Evolutionary conservation across 768 basidiomycete genomes (phyloP).

Genomic region (Terana coerulea): DNA sequence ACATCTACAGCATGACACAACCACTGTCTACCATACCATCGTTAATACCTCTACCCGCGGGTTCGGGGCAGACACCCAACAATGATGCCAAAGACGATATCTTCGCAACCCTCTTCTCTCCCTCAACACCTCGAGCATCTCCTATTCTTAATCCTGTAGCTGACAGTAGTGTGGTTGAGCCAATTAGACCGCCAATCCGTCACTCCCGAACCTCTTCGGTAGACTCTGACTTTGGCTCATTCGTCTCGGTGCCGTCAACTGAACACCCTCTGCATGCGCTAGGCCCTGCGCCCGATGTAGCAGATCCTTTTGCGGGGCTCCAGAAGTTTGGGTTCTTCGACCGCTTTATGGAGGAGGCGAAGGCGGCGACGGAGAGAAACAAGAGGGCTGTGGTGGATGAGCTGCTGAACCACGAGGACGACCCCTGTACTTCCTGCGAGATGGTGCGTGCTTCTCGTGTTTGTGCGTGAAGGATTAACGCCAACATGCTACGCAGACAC

Average conservation of each 20-base stretch:
- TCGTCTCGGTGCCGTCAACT: constrained; percentile 50
- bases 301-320: constrained; percentile 14
- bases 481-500: constrained; percentile 4
- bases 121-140: constrained; percentile 30
- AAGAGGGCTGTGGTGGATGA: constrained; percentile 58
- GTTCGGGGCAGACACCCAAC: neutral
- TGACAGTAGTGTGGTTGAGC: constrained; percentile 1
- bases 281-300: constrained; percentile 2
- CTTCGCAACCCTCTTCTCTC: constrained; percentile 32
- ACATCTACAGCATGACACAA: constrained; percentile 3
- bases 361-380: constrained; percentile 47
- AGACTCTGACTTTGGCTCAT: constrained; percentile 58
- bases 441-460: neutral
- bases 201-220: constrained; percentile 19
- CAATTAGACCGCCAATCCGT: neutral
- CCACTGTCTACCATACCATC: constrained; percentile 19
- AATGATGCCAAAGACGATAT: constrained; percentile 26
- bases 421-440: constrained; percentile 59
- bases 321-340: constrained; percentile 51
- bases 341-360: constrained; percentile 55
- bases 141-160: constrained; percentile 17
- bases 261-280: constrained; percentile 45
- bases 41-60: constrained; percentile 24
- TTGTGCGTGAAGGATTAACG: neutral
- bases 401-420: constrained; percentile 61